Evolutionary conservation across 257 asterid genomes (phyloP).

Genomic region (Petunia axillaris): DNA sequence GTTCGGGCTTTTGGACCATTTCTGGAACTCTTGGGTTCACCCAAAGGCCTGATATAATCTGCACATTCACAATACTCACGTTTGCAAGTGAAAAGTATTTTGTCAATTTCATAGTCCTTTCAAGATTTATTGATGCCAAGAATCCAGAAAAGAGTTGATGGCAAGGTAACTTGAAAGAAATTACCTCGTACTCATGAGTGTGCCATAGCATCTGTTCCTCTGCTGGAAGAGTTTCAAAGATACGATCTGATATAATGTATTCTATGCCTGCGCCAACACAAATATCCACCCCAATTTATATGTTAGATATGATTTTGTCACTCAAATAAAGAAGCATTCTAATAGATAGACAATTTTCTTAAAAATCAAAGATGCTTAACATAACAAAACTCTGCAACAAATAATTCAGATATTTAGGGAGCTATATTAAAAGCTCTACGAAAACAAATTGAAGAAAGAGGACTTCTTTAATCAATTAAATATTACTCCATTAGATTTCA

Average conservation of each 20-base stretch:
- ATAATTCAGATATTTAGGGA: too few species aligned
- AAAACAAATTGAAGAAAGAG: too few species aligned
- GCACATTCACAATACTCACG: not conserved
- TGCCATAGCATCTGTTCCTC: constrained; percentile 96
- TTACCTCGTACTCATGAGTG: constrained; percentile 74
- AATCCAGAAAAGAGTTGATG: not conserved
- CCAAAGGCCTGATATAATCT: constrained; percentile 83
- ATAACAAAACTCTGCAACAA: too few species aligned
- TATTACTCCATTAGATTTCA: too few species aligned
- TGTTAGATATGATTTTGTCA: too few species aligned
- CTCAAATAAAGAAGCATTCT: too few species aligned
- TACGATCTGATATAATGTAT: constrained; percentile 62
- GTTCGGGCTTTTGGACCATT: constrained; percentile 60
- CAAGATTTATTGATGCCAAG: not conserved
- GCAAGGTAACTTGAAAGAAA: not conserved
- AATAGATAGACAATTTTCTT: too few species aligned
- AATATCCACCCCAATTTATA: not conserved
- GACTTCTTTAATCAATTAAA: too few species aligned
- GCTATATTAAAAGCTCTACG: too few species aligned
- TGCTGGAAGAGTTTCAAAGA: constrained; percentile 59
- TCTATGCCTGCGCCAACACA: constrained; percentile 56
- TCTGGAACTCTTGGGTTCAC: constrained; percentile 76
- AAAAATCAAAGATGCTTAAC: too few species aligned
- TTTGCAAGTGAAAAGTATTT: not conserved
- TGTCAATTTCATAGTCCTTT: not conserved